These are phyloP conservation scores for Stagonosporopsis tanaceti DNA, from an alignment of 2,329 filamentous ascomycete genomes.

Conservation along the genomic window DNA sequence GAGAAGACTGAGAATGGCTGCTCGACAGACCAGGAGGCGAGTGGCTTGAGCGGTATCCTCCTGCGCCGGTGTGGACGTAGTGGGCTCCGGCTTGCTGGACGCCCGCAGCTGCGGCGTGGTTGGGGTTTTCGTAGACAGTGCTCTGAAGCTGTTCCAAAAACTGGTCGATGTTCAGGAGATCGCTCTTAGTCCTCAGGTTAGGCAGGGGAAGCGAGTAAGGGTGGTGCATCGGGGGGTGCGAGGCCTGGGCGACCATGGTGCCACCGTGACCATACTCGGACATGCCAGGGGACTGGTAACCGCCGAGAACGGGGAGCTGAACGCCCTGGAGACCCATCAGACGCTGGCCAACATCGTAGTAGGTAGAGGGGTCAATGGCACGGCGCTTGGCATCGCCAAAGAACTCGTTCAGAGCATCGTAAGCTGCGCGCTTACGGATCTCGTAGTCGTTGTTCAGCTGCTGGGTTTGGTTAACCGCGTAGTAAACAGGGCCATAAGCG, in stretches of 20 bases:
- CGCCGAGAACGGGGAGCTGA: constrained; percentile 55
- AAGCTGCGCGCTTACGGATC: constrained; percentile 78
- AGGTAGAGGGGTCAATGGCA: constrained; percentile 87
- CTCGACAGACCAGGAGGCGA: constrained; percentile 59
- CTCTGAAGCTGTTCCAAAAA: constrained; percentile 96
- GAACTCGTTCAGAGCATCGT: constrained; percentile 90
- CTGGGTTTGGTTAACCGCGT: constrained; percentile 72
- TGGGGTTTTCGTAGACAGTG: constrained; percentile 93
- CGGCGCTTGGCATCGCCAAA: constrained; percentile 92
- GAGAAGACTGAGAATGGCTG: constrained; percentile 60
- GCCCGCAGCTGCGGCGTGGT: constrained; percentile 78
- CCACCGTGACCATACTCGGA: constrained; percentile 63
- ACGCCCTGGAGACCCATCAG: constrained; percentile 81
- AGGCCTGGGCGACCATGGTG: constrained; percentile 62
- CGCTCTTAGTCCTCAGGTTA: constrained; percentile 90
- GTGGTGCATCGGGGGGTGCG: constrained; percentile 74
- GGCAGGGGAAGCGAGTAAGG: constrained; percentile 87
- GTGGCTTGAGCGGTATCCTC: constrained; percentile 62
- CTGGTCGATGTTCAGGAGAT: constrained; percentile 91
- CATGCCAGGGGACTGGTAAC: constrained; percentile 49
- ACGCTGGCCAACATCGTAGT: constrained; percentile 88
- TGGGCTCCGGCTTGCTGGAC: constrained; percentile 78
- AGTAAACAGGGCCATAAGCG: constrained; percentile 77
- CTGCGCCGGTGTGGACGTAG: constrained; percentile 63
- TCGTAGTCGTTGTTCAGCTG: constrained; percentile 75